These are phyloP conservation scores for Aspergillus bertholletiae DNA, from an alignment of 495 filamentous ascomycete species.

Conservation along the genomic window DNA sequence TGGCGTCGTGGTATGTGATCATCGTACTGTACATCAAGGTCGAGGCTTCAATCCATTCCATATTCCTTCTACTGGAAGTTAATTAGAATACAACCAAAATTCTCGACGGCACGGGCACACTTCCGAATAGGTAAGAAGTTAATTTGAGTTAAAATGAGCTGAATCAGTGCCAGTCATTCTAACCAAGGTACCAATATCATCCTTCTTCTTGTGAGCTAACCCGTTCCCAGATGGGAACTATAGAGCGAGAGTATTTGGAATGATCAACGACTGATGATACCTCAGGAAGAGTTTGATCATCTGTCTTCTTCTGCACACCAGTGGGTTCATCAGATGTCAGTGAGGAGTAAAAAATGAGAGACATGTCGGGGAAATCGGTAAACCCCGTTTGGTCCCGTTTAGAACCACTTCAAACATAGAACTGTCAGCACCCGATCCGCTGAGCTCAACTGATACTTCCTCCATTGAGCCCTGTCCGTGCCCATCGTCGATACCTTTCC, in stretches of 20 bases:
- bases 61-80: neutral
- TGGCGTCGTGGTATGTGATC: constrained; percentile 7
- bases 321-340: neutral
- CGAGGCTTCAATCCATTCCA: neutral
- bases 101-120: neutral
- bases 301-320: no score
- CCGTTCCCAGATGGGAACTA: neutral
- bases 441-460: neutral
- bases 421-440: constrained; percentile 6
- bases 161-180: neutral
- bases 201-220: neutral
- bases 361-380: neutral
- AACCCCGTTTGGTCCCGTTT: constrained; percentile 3
- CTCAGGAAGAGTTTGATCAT: no score
- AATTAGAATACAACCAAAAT: neutral
- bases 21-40: no score
- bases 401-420: constrained; percentile 2
- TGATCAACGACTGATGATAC: no score
- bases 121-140: neutral
- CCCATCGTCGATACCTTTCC: neutral
- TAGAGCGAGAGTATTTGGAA: no score
- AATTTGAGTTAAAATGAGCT: neutral
- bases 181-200: neutral
- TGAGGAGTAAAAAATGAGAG: neutral
- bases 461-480: neutral